phyloP scores from a whole-genome alignment of 1,284 basidiomycete genomes.

The Apiotrichum siamense region DNA sequence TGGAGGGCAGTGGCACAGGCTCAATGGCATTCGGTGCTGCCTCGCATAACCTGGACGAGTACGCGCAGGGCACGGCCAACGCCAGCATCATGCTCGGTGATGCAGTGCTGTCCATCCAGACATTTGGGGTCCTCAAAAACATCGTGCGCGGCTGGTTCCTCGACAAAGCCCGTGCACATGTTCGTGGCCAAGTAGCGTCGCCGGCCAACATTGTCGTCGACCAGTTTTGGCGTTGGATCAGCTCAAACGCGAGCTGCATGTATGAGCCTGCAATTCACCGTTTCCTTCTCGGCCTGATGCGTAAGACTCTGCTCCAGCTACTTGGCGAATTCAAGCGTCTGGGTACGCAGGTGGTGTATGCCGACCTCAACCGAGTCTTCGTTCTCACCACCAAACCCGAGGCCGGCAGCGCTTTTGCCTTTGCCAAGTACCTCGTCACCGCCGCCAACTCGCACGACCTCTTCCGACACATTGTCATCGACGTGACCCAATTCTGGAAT shows the following conservation, averaged over 20 bases:
- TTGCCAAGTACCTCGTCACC: constrained; percentile 87
- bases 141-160: constrained; percentile 91
- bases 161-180: constrained; percentile 63
- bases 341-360: constrained; percentile 88
- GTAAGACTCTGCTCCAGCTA: constrained; percentile 94
- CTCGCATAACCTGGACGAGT: constrained; percentile 86
- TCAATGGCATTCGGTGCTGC: constrained; percentile 89
- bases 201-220: constrained; percentile 56
- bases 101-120: constrained; percentile 82
- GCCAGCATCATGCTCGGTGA: constrained; percentile 82
- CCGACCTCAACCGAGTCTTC: constrained; percentile 87
- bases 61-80: constrained; percentile 64
- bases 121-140: constrained; percentile 75
- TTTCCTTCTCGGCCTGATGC: constrained; percentile 93
- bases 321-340: constrained; percentile 94
- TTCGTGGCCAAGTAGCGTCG: constrained; percentile 41
- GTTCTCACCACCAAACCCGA: constrained; percentile 89
- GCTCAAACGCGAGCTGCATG: constrained; percentile 73
- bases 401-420: constrained; percentile 89
- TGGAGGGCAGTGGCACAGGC: constrained; percentile 83
- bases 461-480: constrained; percentile 86
- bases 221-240: constrained; percentile 98
- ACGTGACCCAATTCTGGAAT: constrained; percentile 88
- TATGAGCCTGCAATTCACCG: constrained; percentile 91
- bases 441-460: constrained; percentile 92